phyloP scores from a whole-genome alignment of 108 stramenopile species.

The Cyclotella cryptica region DNA sequence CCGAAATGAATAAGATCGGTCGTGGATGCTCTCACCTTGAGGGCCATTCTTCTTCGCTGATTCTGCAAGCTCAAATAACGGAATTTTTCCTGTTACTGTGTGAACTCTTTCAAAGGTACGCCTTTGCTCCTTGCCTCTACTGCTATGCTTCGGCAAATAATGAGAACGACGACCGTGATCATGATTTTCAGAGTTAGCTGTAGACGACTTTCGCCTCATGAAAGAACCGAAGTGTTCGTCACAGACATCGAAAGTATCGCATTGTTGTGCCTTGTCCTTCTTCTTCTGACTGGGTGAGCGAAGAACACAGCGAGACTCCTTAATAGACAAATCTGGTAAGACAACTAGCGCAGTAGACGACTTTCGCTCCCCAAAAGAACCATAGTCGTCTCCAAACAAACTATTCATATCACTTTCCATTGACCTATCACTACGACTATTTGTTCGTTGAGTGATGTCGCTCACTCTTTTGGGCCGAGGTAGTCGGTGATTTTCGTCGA shows the following conservation, averaged over 20 bases:
- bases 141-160: background rate
- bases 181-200: no score
- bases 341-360: background rate
- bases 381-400: background rate
- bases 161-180: background rate
- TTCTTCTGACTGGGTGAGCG: background rate
- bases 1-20: background rate
- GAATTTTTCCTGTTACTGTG: background rate
- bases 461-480: background rate
- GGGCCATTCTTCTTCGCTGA: background rate
- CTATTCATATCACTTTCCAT: slow-evolving; percentile 1
- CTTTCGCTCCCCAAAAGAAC: background rate
- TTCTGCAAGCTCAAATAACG: background rate
- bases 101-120: background rate
- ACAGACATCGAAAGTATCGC: background rate
- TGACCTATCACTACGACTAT: background rate
- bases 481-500: background rate
- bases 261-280: background rate
- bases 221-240: no score
- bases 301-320: background rate
- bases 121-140: background rate
- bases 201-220: no score
- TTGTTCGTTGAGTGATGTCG: slow-evolving; percentile 1
- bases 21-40: background rate
- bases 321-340: background rate